A percentile compares a stretch with the other conserved stretches of the same genome.
These are phyloP conservation scores for Candida sakaeoensis DNA, from an alignment of 805 yeast species.

Conservation along the genomic window DNA sequence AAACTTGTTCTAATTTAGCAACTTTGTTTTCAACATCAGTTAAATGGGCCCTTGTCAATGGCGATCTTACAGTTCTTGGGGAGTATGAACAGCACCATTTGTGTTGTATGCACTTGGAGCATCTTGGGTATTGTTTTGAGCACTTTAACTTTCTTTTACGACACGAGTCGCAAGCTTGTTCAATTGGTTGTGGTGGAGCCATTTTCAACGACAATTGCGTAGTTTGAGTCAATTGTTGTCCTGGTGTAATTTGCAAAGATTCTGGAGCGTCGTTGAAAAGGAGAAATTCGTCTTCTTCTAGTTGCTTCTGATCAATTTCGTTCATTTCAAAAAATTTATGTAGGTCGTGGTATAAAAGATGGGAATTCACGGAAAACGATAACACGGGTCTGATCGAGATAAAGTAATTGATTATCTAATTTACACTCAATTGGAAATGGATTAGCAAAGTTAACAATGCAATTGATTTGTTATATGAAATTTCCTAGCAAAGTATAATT, in stretches of 20 bases:
- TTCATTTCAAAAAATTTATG: background rate
- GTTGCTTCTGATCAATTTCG: background rate
- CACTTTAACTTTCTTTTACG: slow-evolving; percentile 76
- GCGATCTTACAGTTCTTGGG: slow-evolving; percentile 74
- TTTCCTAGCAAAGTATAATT: too few relatives aligned
- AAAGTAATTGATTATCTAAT: too few relatives aligned
- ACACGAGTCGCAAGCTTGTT: slow-evolving; percentile 79
- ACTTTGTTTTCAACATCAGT: slow-evolving; percentile 64
- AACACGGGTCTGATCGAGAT: background rate
- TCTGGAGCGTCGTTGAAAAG: background rate
- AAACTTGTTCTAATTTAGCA: slow-evolving; percentile 24
- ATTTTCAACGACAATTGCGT: background rate
- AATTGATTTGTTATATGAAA: too few relatives aligned
- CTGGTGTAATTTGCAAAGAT: background rate
- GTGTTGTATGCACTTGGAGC: slow-evolving; percentile 70
- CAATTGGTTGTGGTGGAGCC: slow-evolving; percentile 27
- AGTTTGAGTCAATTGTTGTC: background rate
- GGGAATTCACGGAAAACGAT: background rate
- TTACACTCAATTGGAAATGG: too few relatives aligned
- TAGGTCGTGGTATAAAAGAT: background rate
- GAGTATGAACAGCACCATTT: slow-evolving; percentile 75
- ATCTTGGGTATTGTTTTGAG: slow-evolving; percentile 72
- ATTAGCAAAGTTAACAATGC: too few relatives aligned
- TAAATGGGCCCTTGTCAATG: slow-evolving; percentile 75
- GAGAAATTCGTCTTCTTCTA: background rate